Base-by-base conservation (phyloP, 768 basidiomycete genomes). In the Xerocomus potaroensis region DNA sequence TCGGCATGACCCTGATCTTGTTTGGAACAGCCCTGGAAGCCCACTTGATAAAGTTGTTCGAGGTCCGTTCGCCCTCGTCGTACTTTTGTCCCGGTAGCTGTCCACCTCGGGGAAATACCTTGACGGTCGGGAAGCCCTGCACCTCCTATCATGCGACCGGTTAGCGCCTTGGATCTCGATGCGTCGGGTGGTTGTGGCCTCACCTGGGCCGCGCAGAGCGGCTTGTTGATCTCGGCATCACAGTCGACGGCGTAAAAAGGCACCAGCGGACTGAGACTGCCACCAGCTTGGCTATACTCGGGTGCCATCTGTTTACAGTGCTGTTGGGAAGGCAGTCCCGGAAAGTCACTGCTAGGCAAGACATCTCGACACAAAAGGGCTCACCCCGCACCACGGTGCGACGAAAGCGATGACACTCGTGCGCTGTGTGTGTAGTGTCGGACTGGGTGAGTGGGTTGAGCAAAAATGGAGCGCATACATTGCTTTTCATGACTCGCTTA, bases 231-330 rank as follows among this genome's bases (percentile, higher is more conserved):
- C 26, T 81, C 77, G 12, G 78, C 83, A 58, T 96, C 92, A 53
- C 93, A 97, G 62, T 97, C 91, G n/a, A 97, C 79, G 11, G 92
- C 91, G 64, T 93, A 96, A 45, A 87, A 77, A 0, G 91, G 91
- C 19, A 97, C 73, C 22, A 96, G 72, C 3, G 94, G 92, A 48
- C 81, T 73, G 7, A 96, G 75, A 1, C 80, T 84, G 10, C 78
- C 65, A 0, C 92, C 91, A 4, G 91, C 91, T 56, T 87, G 84
- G 62, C 78, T 82, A 58, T 83, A 90, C 62, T 95, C 89, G 0
- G 94, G 93, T 6, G 74, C 88, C 74, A 95, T 78, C 29, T 71
- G 71, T 70, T 93, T 81, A 62, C 93, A 96, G 60, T 96, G 88
- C 83, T 61, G 19, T 21, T 8, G 2, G 32, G n/a, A 1, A 22